Percentiles rank a stretch among this genome's conserved stretches.
phyloP scores from a whole-genome alignment of 192 early-diverging fungal species.

The Diversispora epigaea region DNA sequence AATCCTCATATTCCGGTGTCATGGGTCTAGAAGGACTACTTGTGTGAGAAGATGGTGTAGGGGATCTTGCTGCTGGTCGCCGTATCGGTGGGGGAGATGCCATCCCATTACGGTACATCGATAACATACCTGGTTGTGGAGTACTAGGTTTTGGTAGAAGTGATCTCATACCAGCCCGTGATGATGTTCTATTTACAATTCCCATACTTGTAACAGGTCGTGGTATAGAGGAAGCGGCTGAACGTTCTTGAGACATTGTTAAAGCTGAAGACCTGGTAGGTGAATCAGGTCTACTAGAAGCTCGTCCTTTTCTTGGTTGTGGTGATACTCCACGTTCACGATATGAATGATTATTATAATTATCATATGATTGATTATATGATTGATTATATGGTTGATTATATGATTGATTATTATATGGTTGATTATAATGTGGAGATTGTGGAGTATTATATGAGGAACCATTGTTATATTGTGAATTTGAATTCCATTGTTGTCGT shows the following conservation, averaged over 20 bases:
- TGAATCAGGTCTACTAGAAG: conserved; percentile 14
- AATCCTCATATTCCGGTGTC: conserved; percentile 14
- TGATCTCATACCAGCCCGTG: conserved; percentile 24
- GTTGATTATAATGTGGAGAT: not conserved
- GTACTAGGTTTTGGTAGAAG: conserved; percentile 12
- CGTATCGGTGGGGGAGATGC: conserved; percentile 1
- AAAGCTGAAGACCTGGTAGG: conserved; percentile 1
- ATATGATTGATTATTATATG: conserved; percentile 1
- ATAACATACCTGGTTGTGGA: conserved; percentile 19
- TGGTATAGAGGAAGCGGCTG: conserved; percentile 16
- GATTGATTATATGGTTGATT: conserved; percentile 7
- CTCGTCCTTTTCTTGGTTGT: conserved; percentile 16
- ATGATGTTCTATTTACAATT: not conserved
- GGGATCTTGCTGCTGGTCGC: not conserved
- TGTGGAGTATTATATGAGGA: too few relatives aligned
- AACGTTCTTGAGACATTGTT: conserved; percentile 23
- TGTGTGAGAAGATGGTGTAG: conserved; percentile 24
- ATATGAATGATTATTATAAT: not conserved
- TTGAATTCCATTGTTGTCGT: conserved; percentile 15
- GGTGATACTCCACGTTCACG: conserved; percentile 5
- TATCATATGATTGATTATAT: conserved; percentile 15
- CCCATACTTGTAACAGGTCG: conserved; percentile 35
- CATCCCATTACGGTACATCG: conserved; percentile 1
- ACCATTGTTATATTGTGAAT: too few relatives aligned
- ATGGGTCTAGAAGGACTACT: conserved; percentile 10